Percentiles rank a stretch among this genome's conserved stretches.
Evolutionary conservation across 352 stramenopile genomes (phyloP).

Genomic region (Phytophthora agathidicida): DNA sequence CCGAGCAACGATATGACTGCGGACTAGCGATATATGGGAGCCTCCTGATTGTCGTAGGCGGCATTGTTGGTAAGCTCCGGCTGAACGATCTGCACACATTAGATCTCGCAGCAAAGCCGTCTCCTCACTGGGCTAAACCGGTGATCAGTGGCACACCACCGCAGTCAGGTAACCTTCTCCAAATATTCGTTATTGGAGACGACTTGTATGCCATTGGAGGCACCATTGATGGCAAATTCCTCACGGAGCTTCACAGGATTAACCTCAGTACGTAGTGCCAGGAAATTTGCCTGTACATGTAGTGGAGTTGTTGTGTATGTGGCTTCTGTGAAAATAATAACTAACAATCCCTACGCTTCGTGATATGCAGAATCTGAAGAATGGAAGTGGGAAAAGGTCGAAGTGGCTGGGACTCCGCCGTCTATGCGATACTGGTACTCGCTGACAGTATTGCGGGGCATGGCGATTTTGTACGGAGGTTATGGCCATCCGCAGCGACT

Average conservation of each 20-base stretch:
- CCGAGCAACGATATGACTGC: slow-evolving; percentile 58
- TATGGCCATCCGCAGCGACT: slow-evolving; percentile 60
- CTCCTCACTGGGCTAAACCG: slow-evolving; percentile 43
- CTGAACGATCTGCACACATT: slow-evolving; percentile 59
- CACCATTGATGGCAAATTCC: slow-evolving; percentile 65
- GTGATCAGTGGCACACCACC: slow-evolving; percentile 41
- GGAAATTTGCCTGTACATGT: neutral
- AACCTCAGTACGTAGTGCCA: slow-evolving; percentile 50
- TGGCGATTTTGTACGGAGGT: slow-evolving; percentile 59
- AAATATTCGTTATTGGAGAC: slow-evolving; percentile 57
- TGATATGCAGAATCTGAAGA: slow-evolving; percentile 35
- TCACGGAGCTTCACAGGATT: slow-evolving; percentile 57
- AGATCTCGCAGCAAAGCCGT: slow-evolving; percentile 34
- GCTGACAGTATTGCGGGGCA: slow-evolving; percentile 41
- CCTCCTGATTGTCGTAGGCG: slow-evolving; percentile 61
- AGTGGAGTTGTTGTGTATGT: neutral
- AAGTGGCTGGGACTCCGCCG: slow-evolving; percentile 44
- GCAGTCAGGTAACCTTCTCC: slow-evolving; percentile 48
- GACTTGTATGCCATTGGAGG: slow-evolving; percentile 60
- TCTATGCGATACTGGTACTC: slow-evolving; percentile 77
- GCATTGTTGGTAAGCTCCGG: slow-evolving; percentile 61
- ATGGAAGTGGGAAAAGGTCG: slow-evolving; percentile 61
- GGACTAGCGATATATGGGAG: slow-evolving; percentile 49
- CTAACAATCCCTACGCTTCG: neutral
- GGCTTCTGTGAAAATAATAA: neutral